These are phyloP conservation scores for Pseudoscleropodium purum DNA, from an alignment of 225 moss, liverwort and hornwort genomes.

Conservation along the genomic window DNA sequence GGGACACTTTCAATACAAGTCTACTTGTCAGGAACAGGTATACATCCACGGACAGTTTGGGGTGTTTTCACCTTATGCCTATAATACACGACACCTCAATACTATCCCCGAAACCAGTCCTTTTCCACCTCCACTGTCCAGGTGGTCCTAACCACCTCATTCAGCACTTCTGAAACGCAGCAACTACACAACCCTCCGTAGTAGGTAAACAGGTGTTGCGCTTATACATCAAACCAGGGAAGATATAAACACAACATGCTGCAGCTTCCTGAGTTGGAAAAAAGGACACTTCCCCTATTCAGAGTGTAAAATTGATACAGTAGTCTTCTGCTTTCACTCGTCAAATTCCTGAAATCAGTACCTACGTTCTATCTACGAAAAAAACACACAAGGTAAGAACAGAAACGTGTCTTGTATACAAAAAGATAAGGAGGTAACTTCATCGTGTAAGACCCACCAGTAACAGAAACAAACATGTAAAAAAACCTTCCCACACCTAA, in stretches of 20 bases:
- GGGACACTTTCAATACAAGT: not conserved
- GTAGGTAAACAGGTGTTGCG: not conserved
- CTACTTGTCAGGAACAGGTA: not conserved
- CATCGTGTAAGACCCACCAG: slow-evolving; percentile 15
- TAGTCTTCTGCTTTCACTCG: not conserved
- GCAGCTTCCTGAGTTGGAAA: not conserved
- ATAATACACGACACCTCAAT: not conserved
- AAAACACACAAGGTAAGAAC: slow-evolving; percentile 15
- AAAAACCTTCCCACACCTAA: not conserved
- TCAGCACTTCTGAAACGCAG: not conserved
- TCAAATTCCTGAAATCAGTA: slow-evolving; percentile 10
- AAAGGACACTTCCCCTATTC: not conserved
- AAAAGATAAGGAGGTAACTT: slow-evolving; percentile 17
- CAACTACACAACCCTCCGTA: not conserved
- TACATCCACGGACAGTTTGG: not conserved
- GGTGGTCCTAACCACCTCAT: not conserved
- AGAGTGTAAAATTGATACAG: slow-evolving; percentile 10
- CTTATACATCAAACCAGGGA: not conserved
- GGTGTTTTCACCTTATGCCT: not conserved
- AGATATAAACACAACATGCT: not conserved
- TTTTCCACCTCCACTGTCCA: not conserved
- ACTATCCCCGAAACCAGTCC: not conserved
- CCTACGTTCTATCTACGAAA: slow-evolving; percentile 11
- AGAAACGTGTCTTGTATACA: slow-evolving; percentile 31
- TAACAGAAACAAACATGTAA: not conserved